These are phyloP conservation scores for Vitis hybrid DNA, from an alignment of 177 flowering plant genomes.

Conservation along the genomic window DNA sequence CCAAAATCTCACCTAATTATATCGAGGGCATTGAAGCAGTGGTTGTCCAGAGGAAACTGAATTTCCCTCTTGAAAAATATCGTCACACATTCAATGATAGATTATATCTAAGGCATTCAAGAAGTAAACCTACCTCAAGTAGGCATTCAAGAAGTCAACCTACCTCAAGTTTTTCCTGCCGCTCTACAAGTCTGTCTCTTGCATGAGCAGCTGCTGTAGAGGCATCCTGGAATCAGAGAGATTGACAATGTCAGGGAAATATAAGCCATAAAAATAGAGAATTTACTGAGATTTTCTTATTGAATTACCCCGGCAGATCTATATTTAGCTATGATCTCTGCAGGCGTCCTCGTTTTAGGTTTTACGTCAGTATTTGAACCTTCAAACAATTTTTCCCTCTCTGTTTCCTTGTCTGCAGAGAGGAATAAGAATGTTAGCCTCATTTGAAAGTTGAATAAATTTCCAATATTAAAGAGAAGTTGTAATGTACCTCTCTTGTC, in stretches of 20 bases:
- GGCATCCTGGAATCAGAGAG: constrained; percentile 50
- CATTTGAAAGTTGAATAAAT: background rate
- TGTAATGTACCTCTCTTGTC: constrained; percentile 35
- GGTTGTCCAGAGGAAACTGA: too few species aligned
- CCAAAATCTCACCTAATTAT: too few species aligned
- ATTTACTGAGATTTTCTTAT: background rate
- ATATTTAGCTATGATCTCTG: constrained; percentile 85
- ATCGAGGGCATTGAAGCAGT: too few species aligned
- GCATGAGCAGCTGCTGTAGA: constrained; percentile 70
- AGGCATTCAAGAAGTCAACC: background rate
- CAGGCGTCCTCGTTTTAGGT: constrained; percentile 69
- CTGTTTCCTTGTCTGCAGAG: constrained; percentile 47
- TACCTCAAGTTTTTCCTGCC: constrained; percentile 87
- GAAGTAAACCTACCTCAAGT: constrained; percentile 56
- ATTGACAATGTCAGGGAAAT: constrained; percentile 16
- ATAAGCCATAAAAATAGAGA: constrained; percentile 2
- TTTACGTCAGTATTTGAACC: constrained; percentile 50
- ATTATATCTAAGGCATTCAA: background rate
- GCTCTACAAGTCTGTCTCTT: constrained; percentile 68
- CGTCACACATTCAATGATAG: too few species aligned
- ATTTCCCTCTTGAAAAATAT: too few species aligned
- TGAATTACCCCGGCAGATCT: constrained; percentile 54
- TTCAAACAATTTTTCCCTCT: constrained; percentile 65
- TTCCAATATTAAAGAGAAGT: constrained; percentile 1
- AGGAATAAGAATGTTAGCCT: background rate